phyloP scores from a whole-genome alignment of 306 rosid genomes.

The Corylus heterophylla region DNA sequence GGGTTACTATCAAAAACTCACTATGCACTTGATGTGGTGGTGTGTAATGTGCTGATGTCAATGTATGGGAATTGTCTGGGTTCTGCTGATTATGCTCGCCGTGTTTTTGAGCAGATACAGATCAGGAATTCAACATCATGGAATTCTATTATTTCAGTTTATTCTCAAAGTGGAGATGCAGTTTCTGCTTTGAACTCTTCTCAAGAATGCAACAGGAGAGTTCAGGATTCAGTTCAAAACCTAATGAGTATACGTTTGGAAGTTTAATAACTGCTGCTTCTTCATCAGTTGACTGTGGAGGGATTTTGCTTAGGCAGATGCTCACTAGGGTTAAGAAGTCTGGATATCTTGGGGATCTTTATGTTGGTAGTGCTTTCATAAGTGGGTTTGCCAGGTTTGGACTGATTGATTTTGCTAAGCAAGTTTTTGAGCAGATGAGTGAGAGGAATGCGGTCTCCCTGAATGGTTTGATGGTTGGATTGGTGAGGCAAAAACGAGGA shows the following conservation, averaged over 20 bases:
- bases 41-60: constrained; percentile 71
- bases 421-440: constrained; percentile 65
- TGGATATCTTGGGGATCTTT: constrained; percentile 61
- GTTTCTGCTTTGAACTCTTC: constrained; percentile 58
- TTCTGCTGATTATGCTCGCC: constrained; percentile 53
- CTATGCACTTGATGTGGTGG: constrained; percentile 48
- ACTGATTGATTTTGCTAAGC: constrained; percentile 48
- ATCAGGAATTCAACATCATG: constrained; percentile 60
- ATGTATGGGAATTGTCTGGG: constrained; percentile 71
- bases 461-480: constrained; percentile 89
- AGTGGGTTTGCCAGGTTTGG: constrained; percentile 79
- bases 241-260: constrained; percentile 79
- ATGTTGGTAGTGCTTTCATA: constrained; percentile 86
- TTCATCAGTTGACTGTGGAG: constrained; percentile 46
- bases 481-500: constrained; percentile 75
- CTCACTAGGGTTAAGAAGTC: constrained; percentile 58
- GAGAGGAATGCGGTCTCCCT: constrained; percentile 71
- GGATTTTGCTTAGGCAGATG: constrained; percentile 64
- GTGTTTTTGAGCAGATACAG: constrained; percentile 54
- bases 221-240: constrained; percentile 36
- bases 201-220: constrained; percentile 59
- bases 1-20: constrained; percentile 57
- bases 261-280: constrained; percentile 71
- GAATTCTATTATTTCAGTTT: constrained; percentile 84
- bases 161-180: constrained; percentile 66